Conservation (phyloP, 1,284 basidiomycete genomes). For the Moesziomyces globuligerus region DNA sequence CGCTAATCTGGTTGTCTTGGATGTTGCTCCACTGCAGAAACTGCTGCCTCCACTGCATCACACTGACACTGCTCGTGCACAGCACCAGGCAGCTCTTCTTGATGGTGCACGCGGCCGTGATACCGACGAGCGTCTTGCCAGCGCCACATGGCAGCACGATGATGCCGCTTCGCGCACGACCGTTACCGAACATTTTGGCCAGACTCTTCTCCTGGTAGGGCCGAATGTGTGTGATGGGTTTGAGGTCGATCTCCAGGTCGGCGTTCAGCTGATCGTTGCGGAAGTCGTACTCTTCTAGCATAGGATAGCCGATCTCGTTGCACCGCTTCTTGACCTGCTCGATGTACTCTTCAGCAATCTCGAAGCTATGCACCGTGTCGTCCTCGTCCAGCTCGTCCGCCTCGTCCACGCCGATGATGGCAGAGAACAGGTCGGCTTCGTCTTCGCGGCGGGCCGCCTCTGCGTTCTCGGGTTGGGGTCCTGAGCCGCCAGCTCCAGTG, state of each 20-base stretch:
- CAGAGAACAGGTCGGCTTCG: conserved; percentile 65
- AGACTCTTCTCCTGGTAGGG: conserved; percentile 67
- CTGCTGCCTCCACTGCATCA: conserved; percentile 67
- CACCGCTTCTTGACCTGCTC: conserved; percentile 66
- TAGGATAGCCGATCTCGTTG: conserved; percentile 65
- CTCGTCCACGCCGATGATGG: conserved; percentile 66
- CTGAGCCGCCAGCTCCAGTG: conserved; percentile 29
- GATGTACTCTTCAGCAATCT: conserved; percentile 64
- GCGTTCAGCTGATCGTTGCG: conserved; percentile 65
- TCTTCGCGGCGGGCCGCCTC: conserved; percentile 44
- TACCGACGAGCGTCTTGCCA: conserved; percentile 97
- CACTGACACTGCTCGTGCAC: conserved; percentile 72
- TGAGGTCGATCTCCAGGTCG: conserved; percentile 66
- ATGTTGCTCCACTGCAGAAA: conserved; percentile 67
- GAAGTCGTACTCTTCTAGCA: conserved; percentile 68
- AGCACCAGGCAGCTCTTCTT: conserved; percentile 98
- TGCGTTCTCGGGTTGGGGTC: conserved; percentile 24
- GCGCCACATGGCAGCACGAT: conserved; percentile 98
- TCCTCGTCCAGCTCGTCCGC: conserved; percentile 65
- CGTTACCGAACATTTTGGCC: conserved; percentile 67
- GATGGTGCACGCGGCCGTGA: conserved; percentile 98
- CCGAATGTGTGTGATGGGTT: conserved; percentile 66
- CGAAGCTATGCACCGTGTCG: conserved; percentile 66
- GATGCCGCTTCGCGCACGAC: conserved; percentile 79
- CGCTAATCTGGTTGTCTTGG: conserved; percentile 66